Conservation (phyloP, 2,329 filamentous ascomycete species). For the Aspergillus alliaceus region DNA sequence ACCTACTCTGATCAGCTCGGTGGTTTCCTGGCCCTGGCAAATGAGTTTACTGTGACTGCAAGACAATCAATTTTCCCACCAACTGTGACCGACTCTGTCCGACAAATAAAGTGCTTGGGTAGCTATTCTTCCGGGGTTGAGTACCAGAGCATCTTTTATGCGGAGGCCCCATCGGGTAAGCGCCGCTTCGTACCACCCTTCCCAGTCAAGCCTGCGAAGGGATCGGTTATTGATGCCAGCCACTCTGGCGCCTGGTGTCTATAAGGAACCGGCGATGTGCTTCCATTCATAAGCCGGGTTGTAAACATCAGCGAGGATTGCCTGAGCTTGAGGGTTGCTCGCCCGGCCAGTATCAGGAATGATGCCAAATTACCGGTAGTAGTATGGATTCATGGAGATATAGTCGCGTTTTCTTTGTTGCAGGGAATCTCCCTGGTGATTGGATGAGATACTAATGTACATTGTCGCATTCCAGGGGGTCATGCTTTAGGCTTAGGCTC, state of each 20-base stretch:
- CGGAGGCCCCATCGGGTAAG: constrained; percentile 12
- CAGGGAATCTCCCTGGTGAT: neutral
- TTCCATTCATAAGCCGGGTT: constrained; percentile 19
- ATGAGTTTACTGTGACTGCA: neutral
- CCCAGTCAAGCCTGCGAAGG: constrained; percentile 4
- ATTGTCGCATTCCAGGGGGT: constrained; percentile 7
- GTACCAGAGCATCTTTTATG: constrained; percentile 21
- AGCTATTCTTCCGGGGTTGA: constrained; percentile 7
- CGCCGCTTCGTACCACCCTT: constrained; percentile 17
- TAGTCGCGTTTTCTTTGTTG: neutral
- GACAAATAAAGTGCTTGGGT: constrained; percentile 13
- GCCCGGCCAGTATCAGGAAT: neutral
- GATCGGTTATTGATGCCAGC: constrained; percentile 17
- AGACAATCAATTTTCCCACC: neutral
- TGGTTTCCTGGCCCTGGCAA: neutral
- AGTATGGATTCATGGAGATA: constrained; percentile 19
- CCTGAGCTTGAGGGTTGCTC: constrained; percentile 17
- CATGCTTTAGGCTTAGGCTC: constrained; percentile 15
- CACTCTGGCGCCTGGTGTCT: constrained; percentile 18
- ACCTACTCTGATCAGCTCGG: neutral
- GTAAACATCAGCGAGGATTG: constrained; percentile 19
- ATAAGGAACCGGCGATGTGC: constrained; percentile 17
- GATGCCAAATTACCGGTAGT: constrained; percentile 11
- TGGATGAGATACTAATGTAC: neutral
- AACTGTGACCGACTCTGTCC: neutral